A percentile compares a stretch with the other conserved stretches of the same genome.
Evolutionary conservation across 768 basidiomycete genomes (phyloP).

Genomic region (Coprinopsis sp.): DNA sequence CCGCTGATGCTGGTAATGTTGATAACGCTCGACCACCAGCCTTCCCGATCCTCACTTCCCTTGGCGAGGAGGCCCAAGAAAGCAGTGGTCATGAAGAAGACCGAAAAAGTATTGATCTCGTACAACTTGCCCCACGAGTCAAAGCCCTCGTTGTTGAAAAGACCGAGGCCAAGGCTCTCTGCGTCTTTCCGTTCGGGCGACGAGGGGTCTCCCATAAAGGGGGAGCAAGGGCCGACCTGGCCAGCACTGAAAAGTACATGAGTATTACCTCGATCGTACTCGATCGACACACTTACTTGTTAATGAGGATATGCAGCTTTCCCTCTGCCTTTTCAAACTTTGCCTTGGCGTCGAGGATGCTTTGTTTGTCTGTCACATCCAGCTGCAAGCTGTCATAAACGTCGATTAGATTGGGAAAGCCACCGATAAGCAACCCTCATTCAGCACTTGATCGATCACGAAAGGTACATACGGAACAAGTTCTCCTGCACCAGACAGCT

Average conservation of each 20-base stretch:
- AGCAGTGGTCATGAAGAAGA: constrained; percentile 72
- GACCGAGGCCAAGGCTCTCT: constrained; percentile 59
- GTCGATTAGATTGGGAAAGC: too few species aligned
- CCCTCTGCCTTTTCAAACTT: constrained; percentile 56
- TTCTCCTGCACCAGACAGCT: constrained; percentile 41
- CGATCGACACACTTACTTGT: constrained; percentile 52
- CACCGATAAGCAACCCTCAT: constrained; percentile 2
- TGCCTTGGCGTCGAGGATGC: constrained; percentile 54
- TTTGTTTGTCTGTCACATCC: constrained; percentile 68
- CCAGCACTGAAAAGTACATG: constrained; percentile 51
- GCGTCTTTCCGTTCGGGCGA: constrained; percentile 59
- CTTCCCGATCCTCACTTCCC: constrained; percentile 55
- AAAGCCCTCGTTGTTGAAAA: constrained; percentile 65
- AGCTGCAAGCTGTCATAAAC: constrained; percentile 66
- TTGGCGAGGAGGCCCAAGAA: constrained; percentile 73
- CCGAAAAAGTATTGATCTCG: constrained; percentile 66
- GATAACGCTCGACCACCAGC: constrained; percentile 62
- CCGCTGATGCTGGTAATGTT: constrained; percentile 81
- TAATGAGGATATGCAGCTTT: constrained; percentile 72
- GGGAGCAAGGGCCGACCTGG: constrained; percentile 59
- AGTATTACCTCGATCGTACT: background rate
- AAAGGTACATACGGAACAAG: constrained; percentile 50
- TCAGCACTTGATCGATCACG: background rate
- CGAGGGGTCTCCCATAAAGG: constrained; percentile 51
- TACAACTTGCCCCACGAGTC: constrained; percentile 62